Evolutionary conservation across 1,284 basidiomycete species (phyloP).

Genomic region (Cutaneotrichosporon sp.): DNA sequence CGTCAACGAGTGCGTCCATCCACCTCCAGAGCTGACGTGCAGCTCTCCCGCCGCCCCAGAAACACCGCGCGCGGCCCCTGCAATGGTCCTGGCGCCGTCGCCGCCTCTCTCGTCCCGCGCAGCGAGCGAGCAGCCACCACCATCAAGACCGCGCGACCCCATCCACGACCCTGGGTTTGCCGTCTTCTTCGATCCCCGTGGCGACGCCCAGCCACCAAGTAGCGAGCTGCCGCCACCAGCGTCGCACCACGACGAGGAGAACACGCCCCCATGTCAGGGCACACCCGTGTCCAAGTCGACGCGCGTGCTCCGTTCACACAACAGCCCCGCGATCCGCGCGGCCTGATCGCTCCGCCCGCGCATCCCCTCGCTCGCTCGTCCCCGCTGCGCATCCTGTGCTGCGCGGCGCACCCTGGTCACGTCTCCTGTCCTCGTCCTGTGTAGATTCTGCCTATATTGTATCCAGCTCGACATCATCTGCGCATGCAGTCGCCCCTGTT

Average conservation of each 20-base stretch:
- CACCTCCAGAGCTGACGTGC: neutral
- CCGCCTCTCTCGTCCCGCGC: neutral
- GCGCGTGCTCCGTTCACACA: neutral
- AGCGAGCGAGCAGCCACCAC: neutral
- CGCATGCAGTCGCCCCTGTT: conserved; percentile 1
- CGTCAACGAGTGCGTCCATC: conserved; percentile 2
- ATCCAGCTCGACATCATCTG: conserved; percentile 4
- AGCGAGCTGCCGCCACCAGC: neutral
- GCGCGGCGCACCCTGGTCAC: too few species aligned
- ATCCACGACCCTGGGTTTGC: conserved; percentile 1
- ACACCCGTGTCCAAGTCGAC: neutral
- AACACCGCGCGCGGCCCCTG: neutral
- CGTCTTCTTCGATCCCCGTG: neutral
- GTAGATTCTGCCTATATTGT: neutral
- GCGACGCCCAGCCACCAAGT: neutral
- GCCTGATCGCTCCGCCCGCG: neutral
- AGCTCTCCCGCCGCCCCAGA: neutral
- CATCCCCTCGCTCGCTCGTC: neutral
- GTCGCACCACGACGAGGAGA: conserved; percentile 4
- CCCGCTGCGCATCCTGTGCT: too few species aligned
- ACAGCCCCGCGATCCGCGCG: conserved; percentile 5
- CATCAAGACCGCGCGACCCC: neutral
- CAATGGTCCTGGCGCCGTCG: neutral
- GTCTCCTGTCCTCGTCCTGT: neutral
- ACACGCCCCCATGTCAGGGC: conserved; percentile 1